Evolutionary conservation across 2,329 filamentous ascomycete genomes (phyloP).

Genomic region (Thielaviopsis euricoi): DNA sequence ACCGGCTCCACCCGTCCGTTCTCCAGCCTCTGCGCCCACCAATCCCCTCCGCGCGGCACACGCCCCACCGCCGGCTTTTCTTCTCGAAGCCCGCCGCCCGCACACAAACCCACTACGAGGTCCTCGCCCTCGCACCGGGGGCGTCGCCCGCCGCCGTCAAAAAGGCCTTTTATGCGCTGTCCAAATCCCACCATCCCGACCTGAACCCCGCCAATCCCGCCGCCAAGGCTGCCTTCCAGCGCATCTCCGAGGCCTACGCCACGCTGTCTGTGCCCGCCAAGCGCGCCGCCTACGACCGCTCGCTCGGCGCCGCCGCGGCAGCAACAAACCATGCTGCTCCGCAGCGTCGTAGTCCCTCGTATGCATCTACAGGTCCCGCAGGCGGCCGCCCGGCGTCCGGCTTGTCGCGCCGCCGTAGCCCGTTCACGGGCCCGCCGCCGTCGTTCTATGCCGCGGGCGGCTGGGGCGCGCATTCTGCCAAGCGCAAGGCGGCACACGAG

Average conservation of each 20-base stretch:
- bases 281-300: slow-evolving; percentile 66
- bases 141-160: slow-evolving; percentile 70
- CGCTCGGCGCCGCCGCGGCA: slow-evolving; percentile 27
- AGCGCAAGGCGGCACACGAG: slow-evolving; percentile 38
- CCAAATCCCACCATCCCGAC: slow-evolving; percentile 85
- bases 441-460: slow-evolving; percentile 74
- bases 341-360: slow-evolving; percentile 25
- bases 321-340: slow-evolving; percentile 17
- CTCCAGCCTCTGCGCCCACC: not conserved
- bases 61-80: slow-evolving; percentile 10
- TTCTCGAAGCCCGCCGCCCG: slow-evolving; percentile 10
- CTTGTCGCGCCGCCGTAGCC: slow-evolving; percentile 55
- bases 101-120: slow-evolving; percentile 57
- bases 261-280: slow-evolving; percentile 57
- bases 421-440: slow-evolving; percentile 74
- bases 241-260: slow-evolving; percentile 70
- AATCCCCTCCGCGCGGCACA: slow-evolving; percentile 11
- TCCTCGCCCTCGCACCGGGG: slow-evolving; percentile 51
- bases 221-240: slow-evolving; percentile 61
- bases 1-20: not conserved
- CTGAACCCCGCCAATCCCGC: slow-evolving; percentile 61
- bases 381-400: slow-evolving; percentile 68
- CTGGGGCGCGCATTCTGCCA: slow-evolving; percentile 50
- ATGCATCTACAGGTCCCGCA: slow-evolving; percentile 42
- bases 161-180: slow-evolving; percentile 83